Evolutionary conservation across 1,139 yeast species (phyloP).

Genomic region (Lodderomyces pseudojiufengensis): DNA sequence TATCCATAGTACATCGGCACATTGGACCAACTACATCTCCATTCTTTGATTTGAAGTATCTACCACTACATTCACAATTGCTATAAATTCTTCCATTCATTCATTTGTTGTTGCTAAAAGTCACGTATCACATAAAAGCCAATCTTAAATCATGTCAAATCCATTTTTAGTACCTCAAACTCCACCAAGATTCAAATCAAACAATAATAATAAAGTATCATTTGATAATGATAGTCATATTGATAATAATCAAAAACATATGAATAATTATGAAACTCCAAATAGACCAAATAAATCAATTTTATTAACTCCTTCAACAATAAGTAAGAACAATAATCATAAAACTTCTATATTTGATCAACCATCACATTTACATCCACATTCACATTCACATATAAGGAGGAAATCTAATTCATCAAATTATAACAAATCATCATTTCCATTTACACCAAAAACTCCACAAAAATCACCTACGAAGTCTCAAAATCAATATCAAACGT

Average conservation of each 20-base stretch:
- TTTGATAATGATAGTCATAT: background rate
- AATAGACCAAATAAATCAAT: conserved; percentile 1
- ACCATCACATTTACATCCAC: background rate
- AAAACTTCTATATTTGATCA: no score
- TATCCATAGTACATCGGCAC: no score
- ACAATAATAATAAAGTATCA: no score
- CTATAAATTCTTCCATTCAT: no score
- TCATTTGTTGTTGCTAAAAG: no score
- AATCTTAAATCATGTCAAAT: conserved; percentile 14
- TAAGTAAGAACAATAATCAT: background rate
- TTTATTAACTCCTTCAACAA: conserved; percentile 3
- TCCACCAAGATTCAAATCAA: conserved; percentile 7
- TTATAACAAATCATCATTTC: conserved; percentile 13
- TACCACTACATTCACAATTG: no score
- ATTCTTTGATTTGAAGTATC: no score
- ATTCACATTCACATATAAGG: background rate
- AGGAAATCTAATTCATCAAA: background rate
- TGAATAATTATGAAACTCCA: conserved; percentile 6
- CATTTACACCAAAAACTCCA: conserved; percentile 38
- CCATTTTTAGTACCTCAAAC: conserved; percentile 9
- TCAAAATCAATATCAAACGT: background rate
- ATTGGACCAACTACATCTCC: no score
- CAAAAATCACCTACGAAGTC: conserved; percentile 26
- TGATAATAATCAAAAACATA: conserved; percentile 2
- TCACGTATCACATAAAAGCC: no score